Evolutionary conservation across 2,329 filamentous ascomycete species (phyloP), one percentile per base, ranked within the genome.

Genomic region (Penicillium palitans): DNA sequence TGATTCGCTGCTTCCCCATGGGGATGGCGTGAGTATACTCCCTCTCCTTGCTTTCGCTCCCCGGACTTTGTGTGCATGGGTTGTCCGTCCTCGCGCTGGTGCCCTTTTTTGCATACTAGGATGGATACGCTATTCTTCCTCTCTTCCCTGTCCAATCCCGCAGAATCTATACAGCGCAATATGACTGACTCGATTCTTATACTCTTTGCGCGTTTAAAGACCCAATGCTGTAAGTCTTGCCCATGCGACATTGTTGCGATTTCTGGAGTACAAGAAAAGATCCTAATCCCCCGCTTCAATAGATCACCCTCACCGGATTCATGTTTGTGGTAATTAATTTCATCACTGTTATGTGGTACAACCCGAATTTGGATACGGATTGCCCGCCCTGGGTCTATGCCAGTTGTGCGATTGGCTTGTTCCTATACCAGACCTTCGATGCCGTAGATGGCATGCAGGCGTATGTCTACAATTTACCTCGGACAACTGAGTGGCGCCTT

Each of bases 341-440:
- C 76, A 76, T 96, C 68, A 97, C 95, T 7, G 78, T 99, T 76
- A 83, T 99, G 56, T 98, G 92, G 90, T 99, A 96, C 79, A 95
- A 91, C 68, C 95, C 95, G n/a, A 90, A 86, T 0, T 83, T 99
- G 48, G 93, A 98, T 77, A 88, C 91, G 76, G 91, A 99, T 74
- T 98, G 93, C 73, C 95, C 95, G 10, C 74, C 85, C 2, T 99
- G 95, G 95, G 93, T 99, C 17, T 99, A 99, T 80, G 90, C 89
- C 66, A 90, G 87, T 70, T 99, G 93, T 90, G 89, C 93, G 4
- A 76, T 90, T 33, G 95, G 95, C 2, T 79, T 99, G 65, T 97
- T 98, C 74, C 76, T 98, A 52, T 99, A 99, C 77, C 95, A 99
- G 83, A 98, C 93, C 1, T 97, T 99, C 78, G 95, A 99, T 77